Evolutionary conservation across 1,284 basidiomycete species (phyloP).

Genomic region (Cystobasidiaceae sp.): DNA sequence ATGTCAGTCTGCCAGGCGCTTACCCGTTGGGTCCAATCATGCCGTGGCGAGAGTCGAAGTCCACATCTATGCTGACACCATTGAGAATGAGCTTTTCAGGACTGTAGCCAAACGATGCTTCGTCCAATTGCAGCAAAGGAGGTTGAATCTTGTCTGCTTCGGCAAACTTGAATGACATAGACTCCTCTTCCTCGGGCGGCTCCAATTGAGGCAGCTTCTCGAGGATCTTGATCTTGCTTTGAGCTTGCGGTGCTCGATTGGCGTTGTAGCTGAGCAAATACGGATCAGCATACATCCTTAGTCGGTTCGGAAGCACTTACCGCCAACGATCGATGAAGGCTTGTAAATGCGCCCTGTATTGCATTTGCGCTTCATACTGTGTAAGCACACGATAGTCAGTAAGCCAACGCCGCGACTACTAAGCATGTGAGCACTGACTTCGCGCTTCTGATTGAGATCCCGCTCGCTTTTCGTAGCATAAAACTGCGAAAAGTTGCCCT

Average conservation of each 20-base stretch:
- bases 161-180: constrained; percentile 83
- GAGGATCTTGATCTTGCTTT: constrained; percentile 95
- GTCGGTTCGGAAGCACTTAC: constrained; percentile 45
- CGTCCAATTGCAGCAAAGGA: constrained; percentile 87
- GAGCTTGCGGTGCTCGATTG: constrained; percentile 73
- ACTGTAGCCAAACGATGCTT: constrained; percentile 86
- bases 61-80: constrained; percentile 81
- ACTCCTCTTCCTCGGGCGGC: constrained; percentile 70
- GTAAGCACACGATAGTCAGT: not conserved
- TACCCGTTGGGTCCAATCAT: constrained; percentile 68
- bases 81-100: constrained; percentile 74
- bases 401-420: not conserved
- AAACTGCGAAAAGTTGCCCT: constrained; percentile 91
- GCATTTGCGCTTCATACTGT: constrained; percentile 88
- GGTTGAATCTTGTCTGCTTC: constrained; percentile 94
- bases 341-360: constrained; percentile 89
- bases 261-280: constrained; percentile 36
- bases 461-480: constrained; percentile 97
- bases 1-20: constrained; percentile 26
- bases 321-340: constrained; percentile 97
- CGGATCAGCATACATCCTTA: not conserved
- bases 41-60: constrained; percentile 80
- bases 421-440: not conserved
- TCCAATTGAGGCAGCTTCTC: constrained; percentile 82
- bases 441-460: constrained; percentile 76